Evolutionary conservation across 202 grass and related monocot species (phyloP).

Genomic region (Setaria viridis): DNA sequence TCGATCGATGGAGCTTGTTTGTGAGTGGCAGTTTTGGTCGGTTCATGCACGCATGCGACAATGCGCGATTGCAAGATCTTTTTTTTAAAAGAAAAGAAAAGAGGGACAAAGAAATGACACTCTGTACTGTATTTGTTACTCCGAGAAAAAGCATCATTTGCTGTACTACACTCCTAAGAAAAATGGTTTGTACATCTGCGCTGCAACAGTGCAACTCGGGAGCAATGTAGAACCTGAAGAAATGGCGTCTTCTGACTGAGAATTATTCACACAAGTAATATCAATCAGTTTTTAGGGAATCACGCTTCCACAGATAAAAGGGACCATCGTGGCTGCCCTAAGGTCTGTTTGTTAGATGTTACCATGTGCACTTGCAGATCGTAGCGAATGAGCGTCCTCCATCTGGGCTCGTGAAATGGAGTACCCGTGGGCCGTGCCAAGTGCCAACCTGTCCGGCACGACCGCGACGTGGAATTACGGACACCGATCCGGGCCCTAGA

Average conservation of each 20-base stretch:
- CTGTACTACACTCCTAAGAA: background rate
- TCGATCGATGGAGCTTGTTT: background rate
- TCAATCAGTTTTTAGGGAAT: too few relatives aligned
- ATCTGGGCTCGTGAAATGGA: background rate
- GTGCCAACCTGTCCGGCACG: background rate
- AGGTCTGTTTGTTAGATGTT: too few relatives aligned
- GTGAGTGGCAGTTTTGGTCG: background rate
- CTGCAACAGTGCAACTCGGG: background rate
- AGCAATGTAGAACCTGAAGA: background rate
- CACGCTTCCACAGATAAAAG: too few relatives aligned
- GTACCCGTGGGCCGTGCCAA: background rate
- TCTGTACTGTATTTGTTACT: background rate
- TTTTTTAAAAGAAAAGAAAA: background rate
- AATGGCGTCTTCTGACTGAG: too few relatives aligned
- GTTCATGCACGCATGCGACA: slow-evolving; percentile 1
- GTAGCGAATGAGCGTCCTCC: background rate
- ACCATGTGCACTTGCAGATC: background rate
- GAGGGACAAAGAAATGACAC: background rate
- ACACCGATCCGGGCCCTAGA: slow-evolving; percentile 20
- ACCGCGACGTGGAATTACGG: background rate
- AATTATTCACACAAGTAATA: too few relatives aligned
- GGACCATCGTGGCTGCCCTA: too few relatives aligned
- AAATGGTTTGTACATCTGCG: background rate
- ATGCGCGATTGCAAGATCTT: background rate
- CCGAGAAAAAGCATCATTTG: background rate